Evolutionary conservation across 805 yeast genomes (phyloP).

Genomic region (Teunomyces funiuensis): DNA sequence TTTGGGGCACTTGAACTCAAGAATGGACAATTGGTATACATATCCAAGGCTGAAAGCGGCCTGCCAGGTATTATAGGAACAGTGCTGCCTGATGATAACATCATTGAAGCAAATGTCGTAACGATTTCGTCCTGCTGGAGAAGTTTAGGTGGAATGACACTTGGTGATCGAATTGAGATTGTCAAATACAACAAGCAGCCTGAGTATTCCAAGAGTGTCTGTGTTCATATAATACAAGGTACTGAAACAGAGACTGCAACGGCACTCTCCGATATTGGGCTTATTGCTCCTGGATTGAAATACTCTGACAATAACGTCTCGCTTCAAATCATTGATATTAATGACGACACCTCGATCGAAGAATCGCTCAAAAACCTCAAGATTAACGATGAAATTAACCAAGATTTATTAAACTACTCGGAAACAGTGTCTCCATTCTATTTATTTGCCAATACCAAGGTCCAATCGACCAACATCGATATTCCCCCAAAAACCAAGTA

Average conservation of each 20-base stretch:
- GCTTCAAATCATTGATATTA: conserved; percentile 17
- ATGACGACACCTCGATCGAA: conserved; percentile 38
- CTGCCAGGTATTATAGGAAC: conserved; percentile 46
- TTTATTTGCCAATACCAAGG: conserved; percentile 31
- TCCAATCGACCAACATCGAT: neutral
- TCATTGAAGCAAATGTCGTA: conserved; percentile 29
- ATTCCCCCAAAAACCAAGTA: conserved; percentile 31
- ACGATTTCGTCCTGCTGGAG: conserved; percentile 27
- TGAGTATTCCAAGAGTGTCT: conserved; percentile 20
- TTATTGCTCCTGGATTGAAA: conserved; percentile 57
- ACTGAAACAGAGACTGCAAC: conserved; percentile 10
- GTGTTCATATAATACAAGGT: neutral
- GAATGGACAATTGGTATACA: conserved; percentile 45
- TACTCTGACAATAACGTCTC: conserved; percentile 13
- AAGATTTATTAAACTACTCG: conserved; percentile 10
- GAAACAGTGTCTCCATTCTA: conserved; percentile 47
- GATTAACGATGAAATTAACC: conserved; percentile 17
- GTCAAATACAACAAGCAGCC: conserved; percentile 51
- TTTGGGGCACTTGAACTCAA: conserved; percentile 47
- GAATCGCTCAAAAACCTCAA: conserved; percentile 32
- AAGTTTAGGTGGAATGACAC: conserved; percentile 39
- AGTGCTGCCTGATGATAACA: conserved; percentile 35
- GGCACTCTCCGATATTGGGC: conserved; percentile 45
- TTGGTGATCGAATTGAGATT: conserved; percentile 50
- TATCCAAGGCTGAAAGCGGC: conserved; percentile 44